Evolutionary conservation across 2,329 filamentous ascomycete species (phyloP), one percentile per base, ranked within the genome.

Genomic region (Monilinia vaccinii-corymbosi): DNA sequence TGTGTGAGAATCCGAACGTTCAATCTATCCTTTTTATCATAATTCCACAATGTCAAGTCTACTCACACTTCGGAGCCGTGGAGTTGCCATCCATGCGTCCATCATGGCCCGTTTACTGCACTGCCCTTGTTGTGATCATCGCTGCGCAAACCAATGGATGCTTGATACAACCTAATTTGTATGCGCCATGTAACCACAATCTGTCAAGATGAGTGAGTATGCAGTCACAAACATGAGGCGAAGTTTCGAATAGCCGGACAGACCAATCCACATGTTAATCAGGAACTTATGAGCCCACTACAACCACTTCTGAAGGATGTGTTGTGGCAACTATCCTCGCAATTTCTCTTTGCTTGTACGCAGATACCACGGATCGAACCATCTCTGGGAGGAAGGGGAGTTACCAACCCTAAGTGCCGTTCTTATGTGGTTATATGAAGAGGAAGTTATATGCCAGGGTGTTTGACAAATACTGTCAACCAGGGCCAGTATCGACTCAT

Each of bases 261-360:
- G 28, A 50, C 44, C 18, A 44, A 46, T 58, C 45, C 21, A 47
- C 31, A 58, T 89, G 81, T 88, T 74, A 79, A 79, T 85, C 82
- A 74, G 58, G 74, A 76, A 79, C 79, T 78, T 73, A 86, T 88
- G 86, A 87, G 90, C 85, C 86, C 86, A 78, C 81, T 74, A 77
- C 79, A 80, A 77, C 82, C 83, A 88, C 75, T 74, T 70, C 70
- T 66, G 51, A 70, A 73, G 72, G 75, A 77, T 77, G 79, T 79
- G 80, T 77, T 77, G 81, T 80, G 85, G 84, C 89, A 86, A 89
- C 86, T 89, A 85, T 75, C 74, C 74, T 79, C 79, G 73, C 75
- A 67, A 50, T 85, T 75, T 66, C 78, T 91, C 81, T 87, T 87
- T 90, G 77, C 81, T 80, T 82, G 90, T 89, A 87, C 87, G 88